phyloP scores from a whole-genome alignment of 768 basidiomycete genomes.

The Russula griseocarnosa region DNA sequence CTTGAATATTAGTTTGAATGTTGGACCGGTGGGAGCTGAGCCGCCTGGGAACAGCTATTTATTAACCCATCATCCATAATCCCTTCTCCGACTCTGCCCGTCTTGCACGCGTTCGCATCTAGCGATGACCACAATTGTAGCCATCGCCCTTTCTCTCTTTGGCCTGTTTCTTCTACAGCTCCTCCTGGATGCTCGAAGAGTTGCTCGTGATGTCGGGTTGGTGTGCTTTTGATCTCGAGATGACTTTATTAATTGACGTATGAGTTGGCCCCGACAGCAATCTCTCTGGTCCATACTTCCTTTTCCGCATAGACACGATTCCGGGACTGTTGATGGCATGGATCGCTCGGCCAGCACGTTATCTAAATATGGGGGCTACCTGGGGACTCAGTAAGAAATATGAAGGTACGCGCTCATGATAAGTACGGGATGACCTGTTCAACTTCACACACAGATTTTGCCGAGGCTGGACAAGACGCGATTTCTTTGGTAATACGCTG shows the following conservation, averaged over 20 bases:
- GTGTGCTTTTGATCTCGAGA: background rate
- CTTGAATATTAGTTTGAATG: background rate
- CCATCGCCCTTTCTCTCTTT: background rate
- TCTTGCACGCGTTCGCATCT: background rate
- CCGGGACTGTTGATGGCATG: background rate
- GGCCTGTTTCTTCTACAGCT: background rate
- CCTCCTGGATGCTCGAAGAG: constrained; percentile 4
- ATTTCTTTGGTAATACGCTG: background rate
- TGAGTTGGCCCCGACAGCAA: background rate
- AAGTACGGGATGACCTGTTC: background rate
- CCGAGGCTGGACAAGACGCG: constrained; percentile 14
- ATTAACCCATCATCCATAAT: too few species aligned
- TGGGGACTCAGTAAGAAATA: background rate
- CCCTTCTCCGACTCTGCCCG: background rate
- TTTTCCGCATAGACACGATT: background rate
- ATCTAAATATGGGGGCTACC: background rate
- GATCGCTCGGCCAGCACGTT: background rate
- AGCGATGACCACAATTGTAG: background rate
- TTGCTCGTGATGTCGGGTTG: constrained; percentile 3
- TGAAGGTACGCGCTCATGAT: background rate
- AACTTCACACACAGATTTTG: constrained; percentile 3
- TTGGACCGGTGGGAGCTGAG: background rate
- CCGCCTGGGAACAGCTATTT: background rate
- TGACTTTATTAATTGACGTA: background rate
- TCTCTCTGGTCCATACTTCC: constrained; percentile 4